Base-by-base conservation (phyloP, 1,139 yeast genomes). In the Scheffersomyces cryptocercus region DNA sequence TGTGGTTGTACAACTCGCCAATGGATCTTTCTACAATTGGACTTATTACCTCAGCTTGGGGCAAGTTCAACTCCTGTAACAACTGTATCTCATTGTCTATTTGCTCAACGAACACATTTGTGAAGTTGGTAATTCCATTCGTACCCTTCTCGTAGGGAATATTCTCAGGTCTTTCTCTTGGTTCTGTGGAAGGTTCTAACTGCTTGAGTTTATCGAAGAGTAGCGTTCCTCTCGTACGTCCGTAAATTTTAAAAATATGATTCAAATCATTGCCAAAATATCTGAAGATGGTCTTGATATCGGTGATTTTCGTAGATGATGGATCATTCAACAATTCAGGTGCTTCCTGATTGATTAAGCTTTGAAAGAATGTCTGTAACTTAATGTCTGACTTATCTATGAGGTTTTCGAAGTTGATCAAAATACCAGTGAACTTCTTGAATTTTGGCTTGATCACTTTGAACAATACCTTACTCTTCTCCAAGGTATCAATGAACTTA, bases 141-240 rank as follows among this genome's bases (percentile, higher is more conserved):
- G 79, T 70, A 2, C 87, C 87, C 54, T 75, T 79, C 53, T 84
- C 88, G 56, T 83, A 74, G 1, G 85, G 62, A 54, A 76, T 61
- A 58, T 58, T 63, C 8, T 66, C 65, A 34, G 68, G 64, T 26
- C 77, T 58, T 35, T 62, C 64, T 36, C 67, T 62, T 11, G 75
- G 69, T 47, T 71, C 65, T 29, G 85, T 70, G 40, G 55, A 53
- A 5, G 49, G 42, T 36, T 64, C 72, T 13, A 62, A 48, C 2
- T 62, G 58, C 37, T 53, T 53, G 53, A 82, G 67, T 13, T 75
- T 75, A 28, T 72, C 79, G 20, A 64, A 54, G 28, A 85, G 61
- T 40, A 73, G 65, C 14, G 62, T 63, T n/a, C 76, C 61, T 49
- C 87, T 69, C 37, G 74, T 72, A 40, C 73, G 75, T 6, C 72